phyloP scores from a whole-genome alignment of 345 rosid genomes.

The Punica granatum region DNA sequence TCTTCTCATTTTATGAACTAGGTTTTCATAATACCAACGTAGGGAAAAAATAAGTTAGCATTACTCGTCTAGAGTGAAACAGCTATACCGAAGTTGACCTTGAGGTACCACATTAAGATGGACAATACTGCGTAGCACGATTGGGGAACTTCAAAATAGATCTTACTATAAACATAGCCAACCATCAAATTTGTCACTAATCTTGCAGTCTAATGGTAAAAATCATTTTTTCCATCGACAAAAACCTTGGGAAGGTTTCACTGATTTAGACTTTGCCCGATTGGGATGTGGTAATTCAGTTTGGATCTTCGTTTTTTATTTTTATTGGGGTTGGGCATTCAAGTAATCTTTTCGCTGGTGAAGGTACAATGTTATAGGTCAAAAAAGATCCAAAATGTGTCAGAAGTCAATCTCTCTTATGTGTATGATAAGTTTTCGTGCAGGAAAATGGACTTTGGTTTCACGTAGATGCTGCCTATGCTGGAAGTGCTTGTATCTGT shows the following conservation, averaged over 20 bases:
- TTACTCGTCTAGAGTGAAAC: neutral
- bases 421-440: neutral
- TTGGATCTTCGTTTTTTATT: neutral
- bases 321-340: neutral
- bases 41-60: neutral
- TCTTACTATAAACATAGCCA: neutral
- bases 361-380: too few relatives aligned
- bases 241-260: neutral
- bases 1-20: neutral
- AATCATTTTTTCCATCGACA: neutral
- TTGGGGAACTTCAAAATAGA: neutral
- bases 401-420: neutral
- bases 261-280: neutral
- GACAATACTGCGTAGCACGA: neutral
- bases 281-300: neutral
- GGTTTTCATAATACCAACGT: neutral
- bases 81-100: neutral
- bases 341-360: neutral
- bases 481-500: slow-evolving; percentile 93
- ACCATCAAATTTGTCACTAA: neutral
- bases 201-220: neutral
- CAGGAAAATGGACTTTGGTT: slow-evolving; percentile 74
- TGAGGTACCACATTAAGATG: neutral
- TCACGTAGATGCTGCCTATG: slow-evolving; percentile 90
- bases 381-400: neutral